These are phyloP conservation scores for Irpex lacteus DNA, from an alignment of 1,284 basidiomycete species.

Conservation along the genomic window DNA sequence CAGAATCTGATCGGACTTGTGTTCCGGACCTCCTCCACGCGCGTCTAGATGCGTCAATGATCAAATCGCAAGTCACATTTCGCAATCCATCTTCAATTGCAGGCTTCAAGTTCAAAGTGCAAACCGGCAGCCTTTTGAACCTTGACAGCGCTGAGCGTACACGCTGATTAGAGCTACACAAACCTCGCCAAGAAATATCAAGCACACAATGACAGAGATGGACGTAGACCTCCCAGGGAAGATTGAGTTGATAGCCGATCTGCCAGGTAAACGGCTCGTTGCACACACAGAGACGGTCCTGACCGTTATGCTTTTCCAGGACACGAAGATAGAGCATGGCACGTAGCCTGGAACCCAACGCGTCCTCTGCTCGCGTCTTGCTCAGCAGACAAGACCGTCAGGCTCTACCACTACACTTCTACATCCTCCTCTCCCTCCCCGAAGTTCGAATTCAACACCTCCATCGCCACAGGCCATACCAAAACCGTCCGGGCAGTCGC, in stretches of 20 bases:
- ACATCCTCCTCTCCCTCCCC: slow-evolving; percentile 24
- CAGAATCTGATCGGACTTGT: background rate
- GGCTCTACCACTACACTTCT: slow-evolving; percentile 72
- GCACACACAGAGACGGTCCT: background rate
- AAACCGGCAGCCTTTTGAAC: background rate
- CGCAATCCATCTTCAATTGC: no score
- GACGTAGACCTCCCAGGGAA: slow-evolving; percentile 19
- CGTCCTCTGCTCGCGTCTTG: slow-evolving; percentile 87
- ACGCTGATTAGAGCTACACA: no score
- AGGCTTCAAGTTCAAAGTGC: no score
- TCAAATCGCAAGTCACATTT: no score
- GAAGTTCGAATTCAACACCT: slow-evolving; percentile 54
- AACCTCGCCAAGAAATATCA: no score
- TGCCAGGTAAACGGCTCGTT: slow-evolving; percentile 25
- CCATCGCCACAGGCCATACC: slow-evolving; percentile 81
- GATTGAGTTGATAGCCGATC: slow-evolving; percentile 27
- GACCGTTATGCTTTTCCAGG: slow-evolving; percentile 39
- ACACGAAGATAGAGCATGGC: slow-evolving; percentile 88
- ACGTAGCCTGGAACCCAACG: slow-evolving; percentile 88
- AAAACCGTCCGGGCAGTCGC: slow-evolving; percentile 90
- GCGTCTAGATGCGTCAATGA: background rate
- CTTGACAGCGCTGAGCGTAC: background rate
- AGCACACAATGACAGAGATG: slow-evolving; percentile 16
- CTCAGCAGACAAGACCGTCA: slow-evolving; percentile 91
- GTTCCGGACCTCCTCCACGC: background rate